Evolutionary conservation across 352 stramenopile species (phyloP).

Genomic region (Pythium periplocum): DNA sequence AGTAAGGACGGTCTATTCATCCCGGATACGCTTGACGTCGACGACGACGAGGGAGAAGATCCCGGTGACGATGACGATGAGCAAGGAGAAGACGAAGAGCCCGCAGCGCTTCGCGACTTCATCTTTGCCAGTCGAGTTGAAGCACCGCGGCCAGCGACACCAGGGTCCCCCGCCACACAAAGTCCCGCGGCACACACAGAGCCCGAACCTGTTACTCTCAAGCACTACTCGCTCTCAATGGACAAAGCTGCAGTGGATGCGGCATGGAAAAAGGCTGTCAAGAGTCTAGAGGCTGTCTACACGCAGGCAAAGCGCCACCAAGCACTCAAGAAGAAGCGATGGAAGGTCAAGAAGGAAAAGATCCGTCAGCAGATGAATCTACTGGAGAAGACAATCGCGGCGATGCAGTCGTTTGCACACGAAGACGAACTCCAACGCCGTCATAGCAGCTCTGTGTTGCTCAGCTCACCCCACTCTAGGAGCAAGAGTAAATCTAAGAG

Average conservation of each 20-base stretch:
- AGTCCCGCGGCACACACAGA: not conserved
- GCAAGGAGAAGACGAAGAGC: not conserved
- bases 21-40: conserved; percentile 12
- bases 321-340: conserved; percentile 37
- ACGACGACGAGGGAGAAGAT: conserved; percentile 25
- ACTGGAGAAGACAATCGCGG: conserved; percentile 64
- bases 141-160: too few species aligned
- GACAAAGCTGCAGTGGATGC: conserved; percentile 45
- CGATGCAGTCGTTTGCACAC: conserved; percentile 48
- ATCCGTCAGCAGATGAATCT: conserved; percentile 62
- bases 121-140: too few species aligned
- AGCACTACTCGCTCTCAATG: conserved; percentile 38
- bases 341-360: conserved; percentile 58
- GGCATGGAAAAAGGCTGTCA: conserved; percentile 43
- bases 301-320: conserved; percentile 34
- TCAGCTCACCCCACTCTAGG: not conserved
- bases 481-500: too few species aligned
- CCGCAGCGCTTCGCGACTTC: too few species aligned
- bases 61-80: conserved; percentile 11
- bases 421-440: conserved; percentile 42
- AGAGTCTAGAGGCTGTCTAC: conserved; percentile 47
- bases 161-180: not conserved
- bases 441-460: conserved; percentile 22
- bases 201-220: conserved; percentile 1
- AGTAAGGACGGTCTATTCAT: conserved; percentile 9